These are phyloP conservation scores for Terana coerulea DNA, from an alignment of 768 basidiomycete species.

Conservation along the genomic window DNA sequence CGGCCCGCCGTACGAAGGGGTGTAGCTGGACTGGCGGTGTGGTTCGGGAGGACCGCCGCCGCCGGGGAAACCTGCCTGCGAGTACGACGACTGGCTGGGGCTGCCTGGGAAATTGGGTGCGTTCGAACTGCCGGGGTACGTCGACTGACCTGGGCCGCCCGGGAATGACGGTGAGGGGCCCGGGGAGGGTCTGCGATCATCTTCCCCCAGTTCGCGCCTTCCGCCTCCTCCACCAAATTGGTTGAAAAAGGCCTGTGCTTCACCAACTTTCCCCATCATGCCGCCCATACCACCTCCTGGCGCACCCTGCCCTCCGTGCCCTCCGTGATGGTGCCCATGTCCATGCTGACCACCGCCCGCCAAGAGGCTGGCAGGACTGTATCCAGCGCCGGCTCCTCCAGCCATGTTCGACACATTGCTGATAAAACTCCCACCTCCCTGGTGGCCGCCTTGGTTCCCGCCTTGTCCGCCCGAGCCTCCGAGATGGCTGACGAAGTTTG, in stretches of 20 bases:
- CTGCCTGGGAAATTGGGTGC: not conserved
- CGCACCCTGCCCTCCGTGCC: not conserved
- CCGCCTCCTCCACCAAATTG: conserved; percentile 4
- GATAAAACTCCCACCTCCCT: not conserved
- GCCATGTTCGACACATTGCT: not conserved
- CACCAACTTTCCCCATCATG: conserved; percentile 11
- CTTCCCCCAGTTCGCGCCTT: not conserved
- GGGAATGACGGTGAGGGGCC: not conserved
- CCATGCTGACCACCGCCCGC: not conserved
- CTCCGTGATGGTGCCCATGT: not conserved
- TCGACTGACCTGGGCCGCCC: not conserved
- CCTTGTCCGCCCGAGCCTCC: not conserved
- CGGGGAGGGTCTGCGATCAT: not conserved
- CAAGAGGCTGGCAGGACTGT: not conserved
- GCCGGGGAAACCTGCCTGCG: conserved; percentile 5
- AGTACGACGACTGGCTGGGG: not conserved
- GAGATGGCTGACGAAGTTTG: conserved; percentile 9
- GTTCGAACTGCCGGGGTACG: conserved; percentile 6
- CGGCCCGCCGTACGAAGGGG: conserved; percentile 4
- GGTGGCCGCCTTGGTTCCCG: not conserved
- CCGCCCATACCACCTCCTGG: conserved; percentile 3
- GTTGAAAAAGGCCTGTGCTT: conserved; percentile 7
- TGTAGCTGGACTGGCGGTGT: conserved; percentile 5
- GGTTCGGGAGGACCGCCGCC: not conserved
- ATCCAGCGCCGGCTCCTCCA: not conserved